These are phyloP conservation scores for Dryas octopetala DNA, from an alignment of 306 rosid genomes.

Conservation along the genomic window DNA sequence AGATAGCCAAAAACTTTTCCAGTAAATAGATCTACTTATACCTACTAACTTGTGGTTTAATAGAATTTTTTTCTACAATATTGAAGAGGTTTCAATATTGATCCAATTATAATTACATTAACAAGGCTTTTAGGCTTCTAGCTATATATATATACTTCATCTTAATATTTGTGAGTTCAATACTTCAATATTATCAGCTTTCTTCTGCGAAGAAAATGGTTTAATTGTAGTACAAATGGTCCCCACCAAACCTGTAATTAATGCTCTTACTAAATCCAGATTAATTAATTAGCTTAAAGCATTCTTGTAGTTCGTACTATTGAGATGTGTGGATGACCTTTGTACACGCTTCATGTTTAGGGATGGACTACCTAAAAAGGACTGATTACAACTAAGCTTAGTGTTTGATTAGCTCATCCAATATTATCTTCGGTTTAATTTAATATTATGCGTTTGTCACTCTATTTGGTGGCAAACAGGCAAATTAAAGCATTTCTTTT, in stretches of 20 bases:
- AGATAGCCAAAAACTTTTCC: not conserved
- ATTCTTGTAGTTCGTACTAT: slow-evolving; percentile 29
- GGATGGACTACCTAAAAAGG: slow-evolving; percentile 45
- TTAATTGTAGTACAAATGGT: not conserved
- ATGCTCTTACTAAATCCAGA: not conserved
- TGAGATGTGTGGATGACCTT: slow-evolving; percentile 47
- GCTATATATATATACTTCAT: no score
- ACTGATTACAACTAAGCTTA: slow-evolving; percentile 16
- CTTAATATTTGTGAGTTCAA: no score
- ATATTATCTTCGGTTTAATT: slow-evolving; percentile 17
- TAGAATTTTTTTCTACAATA: no score
- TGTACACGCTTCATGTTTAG: slow-evolving; percentile 43
- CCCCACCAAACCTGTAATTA: slow-evolving; percentile 17
- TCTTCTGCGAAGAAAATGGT: no score
- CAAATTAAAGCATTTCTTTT: not conserved
- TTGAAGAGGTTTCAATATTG: no score
- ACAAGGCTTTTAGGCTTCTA: no score
- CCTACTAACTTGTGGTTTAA: no score
- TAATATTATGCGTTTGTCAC: slow-evolving; percentile 13
- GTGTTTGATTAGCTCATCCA: slow-evolving; percentile 32
- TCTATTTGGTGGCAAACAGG: slow-evolving; percentile 30
- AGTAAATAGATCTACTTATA: not conserved
- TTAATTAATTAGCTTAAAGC: slow-evolving; percentile 10
- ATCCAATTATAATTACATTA: no score
- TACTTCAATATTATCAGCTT: no score